Evolutionary conservation across 2,329 filamentous ascomycete genomes (phyloP).

Genomic region (Mariannaea sp.): DNA sequence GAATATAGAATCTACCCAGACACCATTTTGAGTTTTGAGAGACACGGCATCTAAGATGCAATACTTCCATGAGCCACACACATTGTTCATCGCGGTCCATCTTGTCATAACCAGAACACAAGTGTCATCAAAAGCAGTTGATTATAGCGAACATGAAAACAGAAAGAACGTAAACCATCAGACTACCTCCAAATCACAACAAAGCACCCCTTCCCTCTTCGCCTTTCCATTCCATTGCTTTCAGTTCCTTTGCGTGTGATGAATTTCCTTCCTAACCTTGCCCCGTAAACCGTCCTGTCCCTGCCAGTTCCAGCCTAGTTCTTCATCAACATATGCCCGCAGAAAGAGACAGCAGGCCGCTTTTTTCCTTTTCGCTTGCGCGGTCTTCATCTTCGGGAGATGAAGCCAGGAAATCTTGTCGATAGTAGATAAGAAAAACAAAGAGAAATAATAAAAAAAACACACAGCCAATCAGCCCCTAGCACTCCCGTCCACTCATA

Average conservation of each 20-base stretch:
- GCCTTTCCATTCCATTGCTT: conserved; percentile 13
- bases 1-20: too few relatives aligned
- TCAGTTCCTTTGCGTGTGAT: conserved; percentile 13
- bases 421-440: conserved; percentile 6
- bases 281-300: conserved; percentile 6
- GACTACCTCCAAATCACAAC: conserved; percentile 16
- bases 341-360: background rate
- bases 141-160: conserved; percentile 23
- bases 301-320: conserved; percentile 9
- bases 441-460: background rate
- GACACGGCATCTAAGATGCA: too few relatives aligned
- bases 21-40: too few relatives aligned
- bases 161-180: conserved; percentile 18
- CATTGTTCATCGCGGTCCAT: too few relatives aligned
- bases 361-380: conserved; percentile 22
- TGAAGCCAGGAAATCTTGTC: conserved; percentile 19
- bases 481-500: background rate
- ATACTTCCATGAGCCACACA: too few relatives aligned
- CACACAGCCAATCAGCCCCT: conserved; percentile 4
- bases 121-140: conserved; percentile 16
- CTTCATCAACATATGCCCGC: conserved; percentile 13
- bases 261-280: conserved; percentile 6
- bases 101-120: background rate
- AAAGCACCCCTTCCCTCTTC: background rate
- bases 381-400: conserved; percentile 17